These are phyloP conservation scores for Phoma sp. DNA, from an alignment of 2,329 filamentous ascomycete species.

Conservation along the genomic window DNA sequence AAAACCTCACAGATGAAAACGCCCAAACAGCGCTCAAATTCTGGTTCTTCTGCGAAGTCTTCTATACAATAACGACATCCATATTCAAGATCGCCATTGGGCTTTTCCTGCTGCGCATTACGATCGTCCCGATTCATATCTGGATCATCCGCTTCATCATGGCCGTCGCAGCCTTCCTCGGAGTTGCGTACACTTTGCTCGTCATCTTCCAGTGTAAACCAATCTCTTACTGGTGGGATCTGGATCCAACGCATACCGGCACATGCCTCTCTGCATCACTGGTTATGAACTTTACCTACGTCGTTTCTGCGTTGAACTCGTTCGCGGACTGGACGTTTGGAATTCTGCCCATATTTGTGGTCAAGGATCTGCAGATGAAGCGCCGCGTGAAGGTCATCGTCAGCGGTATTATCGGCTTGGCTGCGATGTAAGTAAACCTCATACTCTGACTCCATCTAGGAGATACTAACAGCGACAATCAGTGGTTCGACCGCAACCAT, in stretches of 20 bases:
- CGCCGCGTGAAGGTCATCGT: slow-evolving; percentile 59
- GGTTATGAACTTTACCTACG: slow-evolving; percentile 60
- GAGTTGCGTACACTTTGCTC: slow-evolving; percentile 57
- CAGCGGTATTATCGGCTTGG: slow-evolving; percentile 59
- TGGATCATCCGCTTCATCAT: slow-evolving; percentile 57
- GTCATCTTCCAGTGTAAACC: slow-evolving; percentile 60
- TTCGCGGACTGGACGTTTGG: slow-evolving; percentile 41
- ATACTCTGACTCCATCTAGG: not conserved
- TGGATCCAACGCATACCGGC: slow-evolving; percentile 44
- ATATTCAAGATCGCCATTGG: slow-evolving; percentile 59
- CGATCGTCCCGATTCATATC: slow-evolving; percentile 51
- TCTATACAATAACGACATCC: slow-evolving; percentile 57
- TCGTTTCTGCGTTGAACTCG: slow-evolving; percentile 34
- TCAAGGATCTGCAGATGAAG: slow-evolving; percentile 64
- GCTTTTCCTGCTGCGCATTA: slow-evolving; percentile 60
- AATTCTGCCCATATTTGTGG: slow-evolving; percentile 54
- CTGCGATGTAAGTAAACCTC: slow-evolving; percentile 37
- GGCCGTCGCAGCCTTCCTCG: slow-evolving; percentile 51
- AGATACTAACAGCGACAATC: slow-evolving; percentile 10
- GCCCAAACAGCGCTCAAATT: slow-evolving; percentile 40
- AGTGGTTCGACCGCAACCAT: slow-evolving; percentile 50
- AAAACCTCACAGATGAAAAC: slow-evolving; percentile 36
- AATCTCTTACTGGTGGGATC: slow-evolving; percentile 57
- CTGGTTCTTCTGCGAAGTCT: slow-evolving; percentile 63
- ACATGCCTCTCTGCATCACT: slow-evolving; percentile 51